Base-by-base conservation (phyloP, 2,329 filamentous ascomycete genomes). In the Calonectria honghensis region DNA sequence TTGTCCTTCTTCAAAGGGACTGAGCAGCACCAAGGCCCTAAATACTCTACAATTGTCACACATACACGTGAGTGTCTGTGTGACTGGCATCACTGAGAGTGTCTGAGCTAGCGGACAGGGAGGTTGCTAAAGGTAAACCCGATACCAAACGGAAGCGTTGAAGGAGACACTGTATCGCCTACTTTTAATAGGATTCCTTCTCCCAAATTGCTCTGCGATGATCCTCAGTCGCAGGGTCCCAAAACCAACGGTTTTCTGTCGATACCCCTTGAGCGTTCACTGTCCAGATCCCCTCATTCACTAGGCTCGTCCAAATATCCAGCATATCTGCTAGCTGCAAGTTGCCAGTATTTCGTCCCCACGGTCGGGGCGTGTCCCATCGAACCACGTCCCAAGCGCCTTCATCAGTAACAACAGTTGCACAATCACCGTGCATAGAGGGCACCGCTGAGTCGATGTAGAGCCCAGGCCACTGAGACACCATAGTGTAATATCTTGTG, bases 331-430 rank as follows among this genome's bases (percentile, higher is more conserved):
- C 27, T 16, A 57, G 51, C 27, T 7, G 2, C 51, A 57, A 4
- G 29, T 57, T 57, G 51, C 51, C 51, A 31, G 16, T n/a, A 20
- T 31, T 9, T 32, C 27, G 51, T 35, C 51, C 51, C 51, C 51
- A 57, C n/a, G 51, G 51, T 32, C 51, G 51, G 29, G 51, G 51
- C 9, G 29, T 57, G 16, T 57, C 51, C 51, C 51, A 57, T 35
- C 51, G 27, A 20, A 57, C 9, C 29, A 32, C 29, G 18, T 57
- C 6, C 2, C 1, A 35, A 57, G 4, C 9, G 16, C 51, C 51
- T 18, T 57, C 51, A 31, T 20, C 18, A 35, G 51, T 57, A 35
- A 57, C 51, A n/a, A 57, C 51, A 31, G 16, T 35, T 57, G 29
- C 51, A 35, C 51, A 57, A 32, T 57, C 51, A 18, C 51, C 51